Percentiles rank a stretch among this genome's conserved stretches.
Evolutionary conservation across 2,329 filamentous ascomycete species (phyloP).

Genomic region (Neonectria magnoliae): DNA sequence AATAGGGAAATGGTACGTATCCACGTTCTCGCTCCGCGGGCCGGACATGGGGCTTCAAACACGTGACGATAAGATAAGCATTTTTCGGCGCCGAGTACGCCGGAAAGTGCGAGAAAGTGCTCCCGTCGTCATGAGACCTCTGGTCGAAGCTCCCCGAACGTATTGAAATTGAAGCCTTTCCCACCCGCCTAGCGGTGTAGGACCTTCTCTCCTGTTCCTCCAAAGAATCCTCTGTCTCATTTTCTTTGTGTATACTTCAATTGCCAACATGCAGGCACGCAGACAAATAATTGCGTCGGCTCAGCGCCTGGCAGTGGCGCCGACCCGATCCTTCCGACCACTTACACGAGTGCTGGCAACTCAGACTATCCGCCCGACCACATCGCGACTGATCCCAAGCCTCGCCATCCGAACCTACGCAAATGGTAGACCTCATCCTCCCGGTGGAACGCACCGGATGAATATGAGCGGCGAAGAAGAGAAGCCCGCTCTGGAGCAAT

Average conservation of each 20-base stretch:
- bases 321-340: constrained; percentile 43
- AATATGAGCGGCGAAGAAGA: constrained; percentile 79
- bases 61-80: constrained; percentile 52
- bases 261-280: constrained; percentile 52
- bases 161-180: constrained; percentile 35
- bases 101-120: constrained; percentile 56
- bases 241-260: constrained; percentile 21
- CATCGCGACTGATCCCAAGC: constrained; percentile 50
- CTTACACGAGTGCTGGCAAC: constrained; percentile 40
- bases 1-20: constrained; percentile 38
- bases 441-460: constrained; percentile 94
- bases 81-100: constrained; percentile 27
- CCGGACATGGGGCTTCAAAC: constrained; percentile 47
- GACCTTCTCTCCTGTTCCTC: constrained; percentile 14
- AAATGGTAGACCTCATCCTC: constrained; percentile 82
- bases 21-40: constrained; percentile 28
- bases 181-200: neutral
- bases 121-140: constrained; percentile 41
- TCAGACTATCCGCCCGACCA: constrained; percentile 35
- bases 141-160: constrained; percentile 22
- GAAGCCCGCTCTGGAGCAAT: constrained; percentile 91
- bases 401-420: constrained; percentile 65
- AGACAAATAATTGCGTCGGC: constrained; percentile 52
- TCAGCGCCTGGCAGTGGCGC: constrained; percentile 49
- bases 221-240: constrained; percentile 10